Evolutionary conservation across 2,329 filamentous ascomycete species (phyloP).

Genomic region (Penicillium concentricum): DNA sequence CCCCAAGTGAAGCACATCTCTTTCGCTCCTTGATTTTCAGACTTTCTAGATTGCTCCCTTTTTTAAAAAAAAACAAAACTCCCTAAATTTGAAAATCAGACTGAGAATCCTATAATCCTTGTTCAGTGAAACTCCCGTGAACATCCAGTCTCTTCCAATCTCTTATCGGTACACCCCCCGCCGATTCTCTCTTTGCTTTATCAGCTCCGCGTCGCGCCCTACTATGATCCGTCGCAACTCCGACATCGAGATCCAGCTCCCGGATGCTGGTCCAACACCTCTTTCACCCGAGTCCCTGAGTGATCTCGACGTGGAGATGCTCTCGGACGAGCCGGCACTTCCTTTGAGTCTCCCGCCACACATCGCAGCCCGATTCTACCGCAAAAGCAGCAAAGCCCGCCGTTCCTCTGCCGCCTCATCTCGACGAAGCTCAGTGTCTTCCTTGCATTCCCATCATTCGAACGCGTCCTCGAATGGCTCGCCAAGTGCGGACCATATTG

Average conservation of each 20-base stretch:
- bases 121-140: background rate
- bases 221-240: slow-evolving; percentile 45
- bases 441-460: slow-evolving; percentile 61
- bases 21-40: slow-evolving; percentile 11
- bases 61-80: background rate
- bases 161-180: slow-evolving; percentile 53
- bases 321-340: slow-evolving; percentile 35
- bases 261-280: slow-evolving; percentile 32
- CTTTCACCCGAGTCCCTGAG: slow-evolving; percentile 26
- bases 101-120: background rate
- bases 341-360: slow-evolving; percentile 57
- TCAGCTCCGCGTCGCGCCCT: slow-evolving; percentile 42
- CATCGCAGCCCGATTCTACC: slow-evolving; percentile 63
- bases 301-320: slow-evolving; percentile 45
- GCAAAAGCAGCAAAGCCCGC: slow-evolving; percentile 51
- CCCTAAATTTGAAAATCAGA: background rate
- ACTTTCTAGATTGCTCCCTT: slow-evolving; percentile 1
- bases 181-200: slow-evolving; percentile 11
- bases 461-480: slow-evolving; percentile 49
- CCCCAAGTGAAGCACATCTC: slow-evolving; percentile 17
- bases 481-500: slow-evolving; percentile 59
- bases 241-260: slow-evolving; percentile 42
- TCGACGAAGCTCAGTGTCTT: slow-evolving; percentile 64
- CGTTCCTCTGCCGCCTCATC: slow-evolving; percentile 64
- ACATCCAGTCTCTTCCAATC: slow-evolving; percentile 12